A percentile compares a stretch with the other conserved stretches of the same genome.
Evolutionary conservation across 2,329 filamentous ascomycete genomes (phyloP).

Genomic region (Cladosporium sp.): DNA sequence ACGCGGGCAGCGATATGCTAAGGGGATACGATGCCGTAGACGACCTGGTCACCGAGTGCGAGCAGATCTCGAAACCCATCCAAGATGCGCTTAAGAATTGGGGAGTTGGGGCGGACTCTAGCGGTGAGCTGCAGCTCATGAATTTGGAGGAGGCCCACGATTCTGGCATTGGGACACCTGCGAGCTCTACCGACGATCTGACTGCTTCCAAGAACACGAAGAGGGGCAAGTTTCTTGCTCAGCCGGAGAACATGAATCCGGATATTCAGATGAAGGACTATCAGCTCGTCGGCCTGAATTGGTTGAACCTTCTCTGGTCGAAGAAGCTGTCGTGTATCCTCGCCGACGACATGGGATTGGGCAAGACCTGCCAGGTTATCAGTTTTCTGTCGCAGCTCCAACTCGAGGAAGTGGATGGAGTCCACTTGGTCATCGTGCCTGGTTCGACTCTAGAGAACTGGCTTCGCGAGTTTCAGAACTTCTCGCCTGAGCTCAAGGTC

Average conservation of each 20-base stretch:
- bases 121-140: slow-evolving; percentile 59
- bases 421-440: slow-evolving; percentile 82
- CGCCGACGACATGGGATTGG: slow-evolving; percentile 92
- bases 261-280: slow-evolving; percentile 84
- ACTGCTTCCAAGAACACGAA: slow-evolving; percentile 36
- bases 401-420: slow-evolving; percentile 64
- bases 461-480: slow-evolving; percentile 83
- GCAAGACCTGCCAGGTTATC: slow-evolving; percentile 97
- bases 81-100: slow-evolving; percentile 62
- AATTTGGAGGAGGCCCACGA: slow-evolving; percentile 55
- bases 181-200: slow-evolving; percentile 34
- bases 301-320: slow-evolving; percentile 80
- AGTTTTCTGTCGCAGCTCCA: slow-evolving; percentile 82
- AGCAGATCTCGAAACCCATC: slow-evolving; percentile 65
- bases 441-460: slow-evolving; percentile 95
- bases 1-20: slow-evolving; percentile 68
- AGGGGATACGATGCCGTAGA: slow-evolving; percentile 79
- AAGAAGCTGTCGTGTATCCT: slow-evolving; percentile 82
- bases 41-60: slow-evolving; percentile 71
- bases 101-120: slow-evolving; percentile 58
- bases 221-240: slow-evolving; percentile 50
- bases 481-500: slow-evolving; percentile 73
- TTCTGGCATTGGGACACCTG: slow-evolving; percentile 64
- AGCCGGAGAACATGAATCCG: slow-evolving; percentile 74
- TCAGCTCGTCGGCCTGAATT: slow-evolving; percentile 91